These are phyloP conservation scores for Mucor racemosus DNA, from an alignment of 371 early-diverging fungal species.

Conservation along the genomic window DNA sequence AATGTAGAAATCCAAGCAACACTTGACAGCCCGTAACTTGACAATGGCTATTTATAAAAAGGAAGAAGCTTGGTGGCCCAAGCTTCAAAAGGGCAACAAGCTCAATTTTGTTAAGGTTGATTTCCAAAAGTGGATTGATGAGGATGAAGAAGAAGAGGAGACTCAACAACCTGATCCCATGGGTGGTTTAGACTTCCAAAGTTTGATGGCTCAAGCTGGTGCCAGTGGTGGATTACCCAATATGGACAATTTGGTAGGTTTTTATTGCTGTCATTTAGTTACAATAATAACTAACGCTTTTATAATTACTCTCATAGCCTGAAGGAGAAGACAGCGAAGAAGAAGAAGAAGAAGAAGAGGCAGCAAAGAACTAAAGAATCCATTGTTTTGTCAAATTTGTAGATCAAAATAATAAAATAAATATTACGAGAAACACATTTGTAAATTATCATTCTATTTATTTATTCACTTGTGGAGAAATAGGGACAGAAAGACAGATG, in stretches of 20 bases:
- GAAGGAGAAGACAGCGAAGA: constrained; percentile 48
- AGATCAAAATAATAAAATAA: constrained; percentile 11
- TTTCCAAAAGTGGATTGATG: constrained; percentile 91
- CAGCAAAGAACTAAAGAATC: constrained; percentile 13
- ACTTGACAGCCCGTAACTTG: constrained; percentile 69
- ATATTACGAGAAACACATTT: constrained; percentile 7
- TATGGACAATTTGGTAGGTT: constrained; percentile 55
- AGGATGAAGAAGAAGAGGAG: constrained; percentile 92
- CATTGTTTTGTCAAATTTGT: constrained; percentile 1
- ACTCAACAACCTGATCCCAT: constrained; percentile 38
- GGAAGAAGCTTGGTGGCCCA: constrained; percentile 84
- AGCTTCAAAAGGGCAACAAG: constrained; percentile 78
- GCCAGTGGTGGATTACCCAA: constrained; percentile 47
- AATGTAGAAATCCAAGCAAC: constrained; percentile 67
- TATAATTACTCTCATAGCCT: constrained; percentile 7
- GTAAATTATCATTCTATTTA: not conserved
- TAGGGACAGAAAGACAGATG: not conserved
- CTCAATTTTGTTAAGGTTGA: constrained; percentile 88
- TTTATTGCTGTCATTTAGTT: not conserved
- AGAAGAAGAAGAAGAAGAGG: constrained; percentile 34
- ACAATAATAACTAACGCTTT: too few species aligned
- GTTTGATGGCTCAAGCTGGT: constrained; percentile 48
- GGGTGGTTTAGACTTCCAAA: constrained; percentile 55
- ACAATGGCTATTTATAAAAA: constrained; percentile 73
- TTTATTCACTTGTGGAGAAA: not conserved